These are phyloP conservation scores for thale cress (Arabidopsis thaliana) DNA, from an alignment of 345 rosid species.

Conservation along the genomic window DNA sequence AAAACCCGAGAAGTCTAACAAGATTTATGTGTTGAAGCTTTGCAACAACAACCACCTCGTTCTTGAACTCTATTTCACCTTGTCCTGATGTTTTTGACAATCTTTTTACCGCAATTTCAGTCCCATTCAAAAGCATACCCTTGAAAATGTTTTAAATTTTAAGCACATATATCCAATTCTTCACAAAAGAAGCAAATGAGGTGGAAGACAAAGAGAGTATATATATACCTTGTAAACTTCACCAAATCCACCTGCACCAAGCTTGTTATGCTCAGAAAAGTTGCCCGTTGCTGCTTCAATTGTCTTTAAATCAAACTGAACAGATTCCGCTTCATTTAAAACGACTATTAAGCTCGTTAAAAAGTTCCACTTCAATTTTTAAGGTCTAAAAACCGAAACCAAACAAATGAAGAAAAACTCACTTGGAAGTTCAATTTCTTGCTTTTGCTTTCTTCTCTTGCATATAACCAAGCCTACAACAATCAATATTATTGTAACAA, in stretches of 20 bases:
- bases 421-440: slow-evolving; percentile 24
- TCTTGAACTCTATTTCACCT: slow-evolving; percentile 57
- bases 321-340: slow-evolving; percentile 46
- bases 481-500: slow-evolving; percentile 27
- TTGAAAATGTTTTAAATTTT: slow-evolving; percentile 5
- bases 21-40: slow-evolving; percentile 61
- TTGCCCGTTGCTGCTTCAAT: slow-evolving; percentile 54
- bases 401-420: slow-evolving; percentile 8
- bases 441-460: slow-evolving; percentile 24
- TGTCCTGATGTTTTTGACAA: slow-evolving; percentile 50
- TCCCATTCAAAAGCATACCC: slow-evolving; percentile 40
- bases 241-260: slow-evolving; percentile 77
- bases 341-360: slow-evolving; percentile 36
- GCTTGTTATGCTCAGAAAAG: slow-evolving; percentile 55
- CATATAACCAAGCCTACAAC: slow-evolving; percentile 14
- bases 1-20: slow-evolving; percentile 56
- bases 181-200: neutral
- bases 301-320: slow-evolving; percentile 52
- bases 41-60: slow-evolving; percentile 52
- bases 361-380: neutral
- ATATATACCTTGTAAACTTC: slow-evolving; percentile 60
- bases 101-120: slow-evolving; percentile 55
- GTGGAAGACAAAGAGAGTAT: neutral
- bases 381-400: neutral
- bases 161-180: neutral